These are phyloP conservation scores for Choiromyces venosus DNA, from an alignment of 495 filamentous ascomycete species.

Conservation along the genomic window DNA sequence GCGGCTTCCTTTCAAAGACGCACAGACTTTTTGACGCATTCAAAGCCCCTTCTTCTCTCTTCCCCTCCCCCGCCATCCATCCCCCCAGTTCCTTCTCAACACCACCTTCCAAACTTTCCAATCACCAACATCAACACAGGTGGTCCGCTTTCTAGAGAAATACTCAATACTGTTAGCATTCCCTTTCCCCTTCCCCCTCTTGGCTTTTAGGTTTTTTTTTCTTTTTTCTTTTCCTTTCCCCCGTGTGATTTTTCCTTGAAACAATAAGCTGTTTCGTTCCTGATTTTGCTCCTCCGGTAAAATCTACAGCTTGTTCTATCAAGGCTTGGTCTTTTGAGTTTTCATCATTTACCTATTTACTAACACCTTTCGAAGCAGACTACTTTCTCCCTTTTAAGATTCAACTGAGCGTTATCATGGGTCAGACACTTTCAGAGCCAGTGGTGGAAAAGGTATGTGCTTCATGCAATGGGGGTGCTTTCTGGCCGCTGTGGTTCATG, in stretches of 20 bases:
- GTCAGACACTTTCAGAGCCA: conserved; percentile 98
- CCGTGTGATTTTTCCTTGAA: background rate
- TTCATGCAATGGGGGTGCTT: conserved; percentile 23
- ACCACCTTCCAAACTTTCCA: conserved; percentile 33
- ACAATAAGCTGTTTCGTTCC: background rate
- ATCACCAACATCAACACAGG: background rate
- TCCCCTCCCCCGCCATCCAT: conserved; percentile 42
- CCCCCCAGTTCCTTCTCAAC: conserved; percentile 29
- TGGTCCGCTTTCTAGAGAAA: background rate
- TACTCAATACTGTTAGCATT: background rate
- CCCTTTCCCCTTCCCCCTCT: background rate
- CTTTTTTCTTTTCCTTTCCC: background rate
- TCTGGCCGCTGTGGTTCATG: conserved; percentile 20
- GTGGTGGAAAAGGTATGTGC: conserved; percentile 92
- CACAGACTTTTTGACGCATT: conserved; percentile 36
- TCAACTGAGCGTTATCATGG: conserved; percentile 57
- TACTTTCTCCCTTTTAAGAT: conserved; percentile 16
- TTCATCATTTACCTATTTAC: background rate
- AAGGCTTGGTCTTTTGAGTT: background rate
- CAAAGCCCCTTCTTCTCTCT: conserved; percentile 35
- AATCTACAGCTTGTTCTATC: background rate
- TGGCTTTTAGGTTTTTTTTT: background rate
- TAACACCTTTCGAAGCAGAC: background rate
- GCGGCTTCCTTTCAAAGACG: conserved; percentile 26
- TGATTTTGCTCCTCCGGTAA: background rate